These are phyloP conservation scores for Populus trichocarpa DNA, from an alignment of 441 rosid genomes.

Conservation along the genomic window DNA sequence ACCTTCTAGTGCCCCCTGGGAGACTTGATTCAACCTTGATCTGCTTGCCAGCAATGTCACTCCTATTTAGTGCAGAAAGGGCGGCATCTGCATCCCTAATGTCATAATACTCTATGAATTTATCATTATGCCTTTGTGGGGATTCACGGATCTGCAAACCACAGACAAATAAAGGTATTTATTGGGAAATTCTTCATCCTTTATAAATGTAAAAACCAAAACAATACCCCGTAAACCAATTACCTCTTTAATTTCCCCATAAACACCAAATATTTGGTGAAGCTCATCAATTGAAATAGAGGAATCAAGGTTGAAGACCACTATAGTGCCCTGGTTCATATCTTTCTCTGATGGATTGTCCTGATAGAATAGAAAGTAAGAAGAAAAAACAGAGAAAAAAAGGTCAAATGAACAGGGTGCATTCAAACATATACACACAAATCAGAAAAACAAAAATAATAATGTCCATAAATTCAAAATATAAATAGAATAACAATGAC, in stretches of 20 bases:
- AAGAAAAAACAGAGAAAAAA: no score
- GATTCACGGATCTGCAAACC: constrained; percentile 48
- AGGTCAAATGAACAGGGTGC: constrained; percentile 4
- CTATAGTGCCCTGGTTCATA: constrained; percentile 48
- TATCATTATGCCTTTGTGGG: constrained; percentile 39
- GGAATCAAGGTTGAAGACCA: constrained; percentile 45
- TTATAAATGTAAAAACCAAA: constrained; percentile 7
- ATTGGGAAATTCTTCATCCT: not conserved
- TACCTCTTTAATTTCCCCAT: constrained; percentile 64
- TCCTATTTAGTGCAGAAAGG: constrained; percentile 42
- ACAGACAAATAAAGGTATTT: constrained; percentile 10
- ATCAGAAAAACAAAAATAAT: not conserved
- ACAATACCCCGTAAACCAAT: constrained; percentile 12
- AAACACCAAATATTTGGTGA: constrained; percentile 49
- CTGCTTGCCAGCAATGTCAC: constrained; percentile 54
- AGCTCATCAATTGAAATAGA: constrained; percentile 58
- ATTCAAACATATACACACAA: not conserved
- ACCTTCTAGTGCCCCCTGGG: constrained; percentile 39
- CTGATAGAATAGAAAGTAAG: constrained; percentile 27
- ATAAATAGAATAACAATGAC: not conserved
- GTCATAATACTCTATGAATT: constrained; percentile 54
- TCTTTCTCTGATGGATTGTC: constrained; percentile 52
- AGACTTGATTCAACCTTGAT: constrained; percentile 49
- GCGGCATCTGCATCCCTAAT: constrained; percentile 63
- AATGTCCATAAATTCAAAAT: not conserved